Conservation (phyloP, 1,284 basidiomycete genomes). For the Ustanciosporium gigantosporum region DNA sequence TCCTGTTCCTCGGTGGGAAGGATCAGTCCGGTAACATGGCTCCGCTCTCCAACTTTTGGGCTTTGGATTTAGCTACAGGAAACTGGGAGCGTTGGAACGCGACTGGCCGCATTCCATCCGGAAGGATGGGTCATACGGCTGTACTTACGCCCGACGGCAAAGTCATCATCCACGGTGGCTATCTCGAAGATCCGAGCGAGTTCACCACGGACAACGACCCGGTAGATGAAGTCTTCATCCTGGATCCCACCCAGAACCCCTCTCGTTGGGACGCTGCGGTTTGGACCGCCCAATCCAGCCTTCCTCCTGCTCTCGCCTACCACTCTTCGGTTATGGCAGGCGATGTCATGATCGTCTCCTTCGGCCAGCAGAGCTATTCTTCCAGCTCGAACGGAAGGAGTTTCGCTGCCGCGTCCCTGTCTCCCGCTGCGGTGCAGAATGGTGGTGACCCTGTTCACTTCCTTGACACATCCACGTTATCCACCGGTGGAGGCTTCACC, state of each 20-base stretch:
- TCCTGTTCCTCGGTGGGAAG: constrained; percentile 59
- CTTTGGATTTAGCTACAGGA: constrained; percentile 45
- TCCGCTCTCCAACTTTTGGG: constrained; percentile 37
- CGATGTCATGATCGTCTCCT: constrained; percentile 55
- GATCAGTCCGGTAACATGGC: constrained; percentile 41
- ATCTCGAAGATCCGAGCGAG: constrained; percentile 23
- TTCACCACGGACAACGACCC: constrained; percentile 15
- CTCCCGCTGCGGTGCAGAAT: not conserved
- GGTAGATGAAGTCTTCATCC: constrained; percentile 47
- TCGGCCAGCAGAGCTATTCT: constrained; percentile 36
- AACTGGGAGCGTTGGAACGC: constrained; percentile 48
- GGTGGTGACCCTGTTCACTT: constrained; percentile 5
- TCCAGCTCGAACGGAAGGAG: constrained; percentile 4
- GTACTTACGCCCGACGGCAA: constrained; percentile 45
- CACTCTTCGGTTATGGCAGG: constrained; percentile 56
- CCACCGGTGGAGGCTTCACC: constrained; percentile 15
- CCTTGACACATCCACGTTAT: constrained; percentile 16
- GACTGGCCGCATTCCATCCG: constrained; percentile 42
- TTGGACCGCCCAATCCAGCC: constrained; percentile 6
- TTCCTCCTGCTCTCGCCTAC: constrained; percentile 52
- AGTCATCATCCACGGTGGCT: constrained; percentile 60
- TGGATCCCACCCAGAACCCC: constrained; percentile 44
- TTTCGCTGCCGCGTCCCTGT: constrained; percentile 1
- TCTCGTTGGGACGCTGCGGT: constrained; percentile 30
- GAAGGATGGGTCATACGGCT: constrained; percentile 59